Base-by-base conservation (phyloP, 306 rosid genomes). In the Leucaena leucocephala region DNA sequence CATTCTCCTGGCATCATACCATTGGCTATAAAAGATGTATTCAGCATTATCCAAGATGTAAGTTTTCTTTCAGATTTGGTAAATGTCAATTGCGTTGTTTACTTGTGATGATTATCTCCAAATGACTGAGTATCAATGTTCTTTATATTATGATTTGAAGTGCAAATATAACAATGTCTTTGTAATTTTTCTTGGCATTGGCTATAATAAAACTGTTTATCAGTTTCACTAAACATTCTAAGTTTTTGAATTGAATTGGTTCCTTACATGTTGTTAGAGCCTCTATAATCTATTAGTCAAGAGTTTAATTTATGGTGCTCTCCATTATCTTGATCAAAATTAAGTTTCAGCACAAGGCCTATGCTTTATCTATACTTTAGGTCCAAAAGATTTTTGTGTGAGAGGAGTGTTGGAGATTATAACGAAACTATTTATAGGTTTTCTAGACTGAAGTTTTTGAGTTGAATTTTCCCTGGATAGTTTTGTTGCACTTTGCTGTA, bases 21-120 rank as follows among this genome's bases (percentile, higher is more conserved):
- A 3, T 76, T 96, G 89, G 97, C 99, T 71, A 96, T 96, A 86
- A 96, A 96, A 85, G 99, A 96, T 78, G 99, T 96, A 77, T 96
- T 96, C 86, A 89, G 96, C 86, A 96, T 93, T 70, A 93, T 96
- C 71, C 99, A 96, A 88, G 99, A 96, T 88, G 99, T 96, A 87
- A 90, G 97, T 74, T 68, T 76, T 80, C 80, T 57, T 71, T 16
- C 69, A 4, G 76, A 76, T 77, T 75, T 17, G 15, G 8, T 75
- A 74, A 36, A 71, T 76, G 12, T 57, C 80, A 68, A 55, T 4
- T 58, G 64, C 15, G 34, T 34, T 44, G 39, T n/a, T 65, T 33
- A 36, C 36, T 21, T 27, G 16, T 36, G 33, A 50, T 49, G 38
- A 9, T 14, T 73, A 57, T 49, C 14, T 42, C 50, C 66, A 79